Base-by-base conservation (phyloP, 345 rosid genomes). In the Eucalyptus pauciflora region DNA sequence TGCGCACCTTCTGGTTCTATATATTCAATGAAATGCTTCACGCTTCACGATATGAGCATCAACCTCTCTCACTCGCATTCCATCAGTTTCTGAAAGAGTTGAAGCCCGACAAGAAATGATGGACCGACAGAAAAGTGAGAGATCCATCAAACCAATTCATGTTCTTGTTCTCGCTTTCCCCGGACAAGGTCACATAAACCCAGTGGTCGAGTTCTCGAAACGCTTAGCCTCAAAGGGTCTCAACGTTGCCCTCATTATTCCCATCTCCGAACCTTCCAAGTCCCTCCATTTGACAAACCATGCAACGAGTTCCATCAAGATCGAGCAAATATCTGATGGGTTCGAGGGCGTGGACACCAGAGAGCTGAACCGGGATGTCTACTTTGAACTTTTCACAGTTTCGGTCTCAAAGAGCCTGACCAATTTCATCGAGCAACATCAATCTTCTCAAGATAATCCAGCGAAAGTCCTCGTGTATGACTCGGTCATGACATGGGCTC, bases 111-210 rank as follows among this genome's bases (percentile, higher is more conserved):
- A 4, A 76, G 48, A 64, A 64, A 64, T 64, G 37, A 64, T 64
- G 76, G 76, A 14, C 76, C 37, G n/a, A n/a, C 37, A 64, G 76
- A 27, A n/a, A 50, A 54, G 37, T 24, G 41, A 43, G 62, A 48
- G 76, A n/a, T 7, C 76, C 76, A n/a, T n/a, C 76, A 64, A 64
- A n/a, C 76, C 31, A n/a, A 64, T 52, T 11, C 91, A 89, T 25
- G 90, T 89, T 11, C 43, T 90, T 20, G 89, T 89, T 10, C 18
- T 91, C n/a, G 88, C 91, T 3, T 79, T 58, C 52, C 89, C 89
- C 7, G 29, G 17, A 5, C 91, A 90, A 80, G 93, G 93, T 27
- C 93, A 91, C 80, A 58, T 91, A 25, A 91, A 90, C 87, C 93
- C 93, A 14, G 81, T 90, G 88, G 86, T 91, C 79, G 90, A 90